phyloP scores from a whole-genome alignment of 2,329 filamentous ascomycete species.

The Aspergillus spinulosporus region DNA sequence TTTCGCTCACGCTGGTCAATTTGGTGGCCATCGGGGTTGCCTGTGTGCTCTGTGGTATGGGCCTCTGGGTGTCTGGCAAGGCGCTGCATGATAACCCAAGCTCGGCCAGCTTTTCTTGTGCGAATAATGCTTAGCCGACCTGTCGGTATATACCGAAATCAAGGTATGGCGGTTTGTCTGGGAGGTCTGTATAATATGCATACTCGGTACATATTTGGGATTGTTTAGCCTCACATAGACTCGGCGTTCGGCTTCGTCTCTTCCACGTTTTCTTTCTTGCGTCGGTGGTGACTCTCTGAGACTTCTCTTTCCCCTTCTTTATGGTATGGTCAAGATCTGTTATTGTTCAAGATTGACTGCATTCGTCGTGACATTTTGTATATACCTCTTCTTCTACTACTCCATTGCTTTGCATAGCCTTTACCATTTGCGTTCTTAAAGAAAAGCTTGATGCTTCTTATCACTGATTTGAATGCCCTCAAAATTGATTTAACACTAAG shows the following conservation, averaged over 20 bases:
- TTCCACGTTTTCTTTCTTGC: background rate
- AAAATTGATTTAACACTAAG: background rate
- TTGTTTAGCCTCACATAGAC: background rate
- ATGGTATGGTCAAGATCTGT: background rate
- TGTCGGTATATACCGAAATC: background rate
- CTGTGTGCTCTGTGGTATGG: conserved; percentile 33
- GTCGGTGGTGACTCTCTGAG: background rate
- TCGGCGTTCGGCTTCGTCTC: background rate
- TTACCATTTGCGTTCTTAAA: background rate
- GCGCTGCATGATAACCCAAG: conserved; percentile 36
- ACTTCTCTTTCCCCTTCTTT: background rate
- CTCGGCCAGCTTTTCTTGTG: conserved; percentile 35
- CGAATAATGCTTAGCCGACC: conserved; percentile 25
- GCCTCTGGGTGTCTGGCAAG: conserved; percentile 38
- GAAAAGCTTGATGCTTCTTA: conserved; percentile 3
- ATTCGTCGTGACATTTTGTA: background rate
- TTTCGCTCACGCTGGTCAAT: conserved; percentile 30
- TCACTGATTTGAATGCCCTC: background rate
- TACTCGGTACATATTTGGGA: conserved; percentile 6
- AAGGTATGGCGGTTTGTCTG: background rate
- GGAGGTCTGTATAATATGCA: conserved; percentile 1
- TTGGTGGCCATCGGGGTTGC: conserved; percentile 26
- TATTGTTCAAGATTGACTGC: background rate
- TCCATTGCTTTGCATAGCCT: conserved; percentile 12
- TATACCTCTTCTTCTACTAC: background rate